Conservation (phyloP, 495 filamentous ascomycete species). For the Talaromyces stipitatus region DNA sequence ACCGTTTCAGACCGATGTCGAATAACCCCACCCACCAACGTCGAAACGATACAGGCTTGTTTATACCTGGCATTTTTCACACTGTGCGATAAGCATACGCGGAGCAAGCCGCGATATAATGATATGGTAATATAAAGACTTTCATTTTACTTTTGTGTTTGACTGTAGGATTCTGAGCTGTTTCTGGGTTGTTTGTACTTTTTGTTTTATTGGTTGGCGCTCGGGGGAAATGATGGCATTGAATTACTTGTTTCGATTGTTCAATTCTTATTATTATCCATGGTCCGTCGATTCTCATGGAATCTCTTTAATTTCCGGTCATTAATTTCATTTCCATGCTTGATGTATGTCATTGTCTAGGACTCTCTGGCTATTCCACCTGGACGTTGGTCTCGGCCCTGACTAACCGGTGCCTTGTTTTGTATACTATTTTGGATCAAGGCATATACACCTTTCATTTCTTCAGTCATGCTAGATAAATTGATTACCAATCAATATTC, state of each 20-base stretch:
- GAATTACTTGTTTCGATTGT: neutral
- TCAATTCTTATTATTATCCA: conserved; percentile 11
- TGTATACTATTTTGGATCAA: neutral
- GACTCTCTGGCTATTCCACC: neutral
- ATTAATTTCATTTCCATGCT: neutral
- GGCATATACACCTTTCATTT: neutral
- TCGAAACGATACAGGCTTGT: neutral
- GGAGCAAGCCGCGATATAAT: neutral
- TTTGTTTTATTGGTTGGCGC: conserved; percentile 11
- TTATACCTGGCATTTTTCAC: neutral
- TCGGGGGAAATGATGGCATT: neutral
- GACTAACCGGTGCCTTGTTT: neutral
- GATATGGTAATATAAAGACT: conserved; percentile 5
- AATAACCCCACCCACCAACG: neutral
- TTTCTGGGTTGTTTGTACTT: conserved; percentile 12
- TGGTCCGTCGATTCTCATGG: neutral
- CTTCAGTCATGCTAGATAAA: neutral
- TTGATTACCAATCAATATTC: no score
- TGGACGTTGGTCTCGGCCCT: no score
- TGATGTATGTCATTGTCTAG: neutral
- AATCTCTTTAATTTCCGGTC: neutral
- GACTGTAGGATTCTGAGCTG: conserved; percentile 8
- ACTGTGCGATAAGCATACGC: neutral
- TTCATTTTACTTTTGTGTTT: neutral
- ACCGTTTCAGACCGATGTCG: neutral